Conservation (phyloP, 495 filamentous ascomycete species). For the Delitschia confertaspora region DNA sequence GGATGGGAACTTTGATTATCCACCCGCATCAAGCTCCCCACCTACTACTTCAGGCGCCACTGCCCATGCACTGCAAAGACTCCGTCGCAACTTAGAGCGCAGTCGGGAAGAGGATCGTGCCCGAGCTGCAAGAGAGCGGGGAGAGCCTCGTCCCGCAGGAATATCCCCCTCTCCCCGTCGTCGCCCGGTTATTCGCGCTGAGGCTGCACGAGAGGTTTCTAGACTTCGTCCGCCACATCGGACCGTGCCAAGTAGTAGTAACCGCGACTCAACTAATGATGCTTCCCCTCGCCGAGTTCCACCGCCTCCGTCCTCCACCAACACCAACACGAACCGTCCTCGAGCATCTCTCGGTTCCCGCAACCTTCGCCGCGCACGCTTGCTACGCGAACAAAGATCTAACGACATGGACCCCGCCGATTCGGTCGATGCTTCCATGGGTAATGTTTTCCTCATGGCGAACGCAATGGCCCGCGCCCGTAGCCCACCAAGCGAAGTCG, state of each 20-base stretch:
- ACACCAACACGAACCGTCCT: conserved; percentile 9
- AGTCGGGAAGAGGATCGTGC: background rate
- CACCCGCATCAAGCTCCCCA: conserved; percentile 17
- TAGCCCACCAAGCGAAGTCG: conserved; percentile 11
- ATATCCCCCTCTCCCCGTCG: background rate
- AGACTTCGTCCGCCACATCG: conserved; percentile 8
- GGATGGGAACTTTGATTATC: conserved; percentile 28
- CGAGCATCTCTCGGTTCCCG: conserved; percentile 20
- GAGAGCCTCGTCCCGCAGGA: no score
- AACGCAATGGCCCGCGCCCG: conserved; percentile 7
- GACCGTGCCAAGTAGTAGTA: background rate
- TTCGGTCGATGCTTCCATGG: background rate
- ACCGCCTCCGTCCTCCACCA: conserved; percentile 1
- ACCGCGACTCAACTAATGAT: conserved; percentile 3
- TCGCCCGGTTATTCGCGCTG: background rate
- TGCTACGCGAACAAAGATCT: conserved; percentile 5
- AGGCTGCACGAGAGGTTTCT: no score
- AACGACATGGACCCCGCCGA: conserved; percentile 8
- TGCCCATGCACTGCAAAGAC: background rate
- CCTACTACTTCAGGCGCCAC: conserved; percentile 1
- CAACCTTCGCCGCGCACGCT: conserved; percentile 16
- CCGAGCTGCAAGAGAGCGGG: conserved; percentile 1
- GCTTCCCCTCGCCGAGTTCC: background rate
- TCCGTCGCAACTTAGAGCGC: background rate
- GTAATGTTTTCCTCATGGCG: background rate